These are phyloP conservation scores for Boechera stricta DNA, from an alignment of 345 rosid genomes.

Conservation along the genomic window DNA sequence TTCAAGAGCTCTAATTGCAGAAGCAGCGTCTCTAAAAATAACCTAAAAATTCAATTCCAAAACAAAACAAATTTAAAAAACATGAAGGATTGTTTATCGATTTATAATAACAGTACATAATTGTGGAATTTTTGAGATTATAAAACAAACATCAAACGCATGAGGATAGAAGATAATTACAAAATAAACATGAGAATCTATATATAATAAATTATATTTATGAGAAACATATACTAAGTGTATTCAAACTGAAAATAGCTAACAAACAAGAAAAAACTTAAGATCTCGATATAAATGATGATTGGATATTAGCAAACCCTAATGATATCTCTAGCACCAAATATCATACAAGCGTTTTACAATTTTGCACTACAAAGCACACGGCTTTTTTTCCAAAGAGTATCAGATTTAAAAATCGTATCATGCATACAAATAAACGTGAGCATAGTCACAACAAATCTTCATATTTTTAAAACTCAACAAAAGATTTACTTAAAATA, in stretches of 20 bases:
- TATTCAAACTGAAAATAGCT: too few relatives aligned
- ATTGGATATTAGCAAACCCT: background rate
- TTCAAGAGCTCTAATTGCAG: background rate
- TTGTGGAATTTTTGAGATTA: background rate
- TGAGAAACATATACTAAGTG: background rate
- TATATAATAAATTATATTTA: background rate
- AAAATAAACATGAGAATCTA: background rate
- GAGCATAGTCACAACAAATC: too few relatives aligned
- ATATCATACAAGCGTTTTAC: too few relatives aligned
- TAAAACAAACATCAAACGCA: background rate
- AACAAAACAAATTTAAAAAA: too few relatives aligned
- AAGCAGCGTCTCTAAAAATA: slow-evolving; percentile 11
- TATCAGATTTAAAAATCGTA: too few relatives aligned
- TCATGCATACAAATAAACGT: too few relatives aligned
- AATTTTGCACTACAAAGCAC: too few relatives aligned
- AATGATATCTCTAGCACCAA: background rate
- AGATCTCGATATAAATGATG: background rate
- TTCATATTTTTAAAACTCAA: too few relatives aligned
- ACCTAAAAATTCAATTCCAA: background rate
- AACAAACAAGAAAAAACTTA: background rate
- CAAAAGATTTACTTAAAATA: too few relatives aligned
- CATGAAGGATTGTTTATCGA: background rate
- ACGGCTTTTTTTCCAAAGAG: too few relatives aligned
- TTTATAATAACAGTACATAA: background rate
- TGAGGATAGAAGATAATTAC: background rate